These are phyloP conservation scores for Colletotrichum ledebouriae DNA, from an alignment of 2,329 filamentous ascomycete genomes.

Conservation along the genomic window DNA sequence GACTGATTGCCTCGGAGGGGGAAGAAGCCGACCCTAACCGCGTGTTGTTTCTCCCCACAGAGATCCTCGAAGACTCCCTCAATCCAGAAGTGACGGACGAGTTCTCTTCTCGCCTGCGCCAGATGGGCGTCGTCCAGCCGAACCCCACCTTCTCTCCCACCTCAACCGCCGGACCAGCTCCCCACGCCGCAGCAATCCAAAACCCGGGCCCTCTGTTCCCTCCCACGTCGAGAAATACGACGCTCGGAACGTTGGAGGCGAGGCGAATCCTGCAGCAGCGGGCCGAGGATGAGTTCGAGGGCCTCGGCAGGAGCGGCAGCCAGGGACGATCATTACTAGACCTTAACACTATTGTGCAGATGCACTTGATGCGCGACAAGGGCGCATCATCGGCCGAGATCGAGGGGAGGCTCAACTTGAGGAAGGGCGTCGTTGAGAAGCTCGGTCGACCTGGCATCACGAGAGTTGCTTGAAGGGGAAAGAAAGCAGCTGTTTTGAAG, in stretches of 20 bases:
- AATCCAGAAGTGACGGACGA: constrained; percentile 59
- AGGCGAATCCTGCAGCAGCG: constrained; percentile 58
- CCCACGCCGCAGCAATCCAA: constrained; percentile 26
- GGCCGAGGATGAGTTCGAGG: constrained; percentile 60
- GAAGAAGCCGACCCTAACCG: not conserved
- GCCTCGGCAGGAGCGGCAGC: constrained; percentile 51
- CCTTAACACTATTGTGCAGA: constrained; percentile 61
- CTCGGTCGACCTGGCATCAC: constrained; percentile 57
- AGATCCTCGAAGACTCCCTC: constrained; percentile 55
- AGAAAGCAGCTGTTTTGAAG: too few species aligned
- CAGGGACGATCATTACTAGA: constrained; percentile 62
- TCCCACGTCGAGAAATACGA: constrained; percentile 56
- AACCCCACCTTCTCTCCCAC: constrained; percentile 67
- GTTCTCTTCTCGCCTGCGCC: constrained; percentile 64
- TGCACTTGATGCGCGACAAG: constrained; percentile 58
- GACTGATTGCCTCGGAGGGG: not conserved
- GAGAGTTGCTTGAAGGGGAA: constrained; percentile 6
- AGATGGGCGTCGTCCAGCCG: constrained; percentile 68
- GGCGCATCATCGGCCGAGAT: constrained; percentile 58
- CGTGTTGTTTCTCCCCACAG: constrained; percentile 45
- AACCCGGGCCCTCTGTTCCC: constrained; percentile 48
- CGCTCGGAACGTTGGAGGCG: constrained; percentile 64
- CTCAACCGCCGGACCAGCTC: constrained; percentile 55
- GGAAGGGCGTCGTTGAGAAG: constrained; percentile 58
- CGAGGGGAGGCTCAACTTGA: constrained; percentile 61